Evolutionary conservation across 331 rosid species (phyloP).

Genomic region (Stylosanthes scabra): DNA sequence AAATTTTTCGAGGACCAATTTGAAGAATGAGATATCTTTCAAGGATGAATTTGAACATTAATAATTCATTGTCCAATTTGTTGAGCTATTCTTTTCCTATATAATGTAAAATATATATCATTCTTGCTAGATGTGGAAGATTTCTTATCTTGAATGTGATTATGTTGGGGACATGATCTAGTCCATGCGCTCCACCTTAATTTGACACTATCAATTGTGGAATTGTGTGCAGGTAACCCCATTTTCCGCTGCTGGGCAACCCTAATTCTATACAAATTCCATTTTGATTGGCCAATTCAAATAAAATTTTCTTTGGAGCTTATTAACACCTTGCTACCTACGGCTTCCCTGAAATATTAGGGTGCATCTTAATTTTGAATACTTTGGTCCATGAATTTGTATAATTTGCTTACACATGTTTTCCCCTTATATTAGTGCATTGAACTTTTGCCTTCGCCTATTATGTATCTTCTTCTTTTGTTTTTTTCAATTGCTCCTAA

Average conservation of each 20-base stretch:
- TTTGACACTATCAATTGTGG: conserved; percentile 26
- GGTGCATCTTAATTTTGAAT: conserved; percentile 22
- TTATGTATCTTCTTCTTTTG: background rate
- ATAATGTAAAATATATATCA: background rate
- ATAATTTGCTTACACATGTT: background rate
- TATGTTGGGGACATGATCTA: conserved; percentile 9
- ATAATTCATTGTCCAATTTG: conserved; percentile 24
- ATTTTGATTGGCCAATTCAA: conserved; percentile 38
- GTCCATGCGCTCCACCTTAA: conserved; percentile 15
- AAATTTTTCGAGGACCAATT: too few relatives aligned
- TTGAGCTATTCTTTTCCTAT: conserved; percentile 1
- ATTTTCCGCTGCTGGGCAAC: conserved; percentile 40
- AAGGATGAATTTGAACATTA: background rate
- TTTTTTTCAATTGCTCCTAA: background rate
- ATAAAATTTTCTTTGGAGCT: conserved; percentile 27
- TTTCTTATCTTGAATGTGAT: conserved; percentile 21
- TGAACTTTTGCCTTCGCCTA: background rate
- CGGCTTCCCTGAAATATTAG: conserved; percentile 11
- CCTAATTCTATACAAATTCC: conserved; percentile 43
- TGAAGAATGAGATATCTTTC: too few relatives aligned
- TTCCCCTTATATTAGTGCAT: background rate
- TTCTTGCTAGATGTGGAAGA: conserved; percentile 10
- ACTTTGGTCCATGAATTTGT: background rate
- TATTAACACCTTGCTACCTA: conserved; percentile 22
- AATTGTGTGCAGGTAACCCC: conserved; percentile 20